Percentiles rank a stretch among this genome's conserved stretches.
Conservation (phyloP, 163 green algal genomes). For the Prototheca wickerhamii region DNA sequence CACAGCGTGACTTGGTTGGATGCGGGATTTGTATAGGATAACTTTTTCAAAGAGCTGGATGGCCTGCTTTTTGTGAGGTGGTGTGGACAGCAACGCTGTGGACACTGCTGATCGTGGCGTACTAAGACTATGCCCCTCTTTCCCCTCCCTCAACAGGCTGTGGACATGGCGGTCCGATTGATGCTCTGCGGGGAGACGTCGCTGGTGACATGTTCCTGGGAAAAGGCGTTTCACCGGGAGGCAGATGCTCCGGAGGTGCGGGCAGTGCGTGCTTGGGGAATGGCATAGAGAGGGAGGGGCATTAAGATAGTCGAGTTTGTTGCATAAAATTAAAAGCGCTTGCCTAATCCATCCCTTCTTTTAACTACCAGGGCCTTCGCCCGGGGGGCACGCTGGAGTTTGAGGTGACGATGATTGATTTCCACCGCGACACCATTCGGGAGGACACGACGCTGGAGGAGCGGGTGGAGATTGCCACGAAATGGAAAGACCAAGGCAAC, state of each 20-base stretch:
- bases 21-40: no score
- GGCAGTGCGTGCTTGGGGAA: no score
- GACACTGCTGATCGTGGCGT: not conserved
- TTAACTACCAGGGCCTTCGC: not conserved
- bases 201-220: slow-evolving; percentile 18
- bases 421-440: slow-evolving; percentile 47
- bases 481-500: slow-evolving; percentile 69
- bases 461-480: slow-evolving; percentile 33
- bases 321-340: not conserved
- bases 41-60: no score
- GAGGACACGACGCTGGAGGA: slow-evolving; percentile 17
- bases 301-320: not conserved
- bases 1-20: not conserved
- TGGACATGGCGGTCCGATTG: slow-evolving; percentile 72
- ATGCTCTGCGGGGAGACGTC: slow-evolving; percentile 71
- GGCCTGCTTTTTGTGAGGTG: no score
- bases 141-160: slow-evolving; percentile 31
- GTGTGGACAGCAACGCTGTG: no score
- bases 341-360: not conserved
- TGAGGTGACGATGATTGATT: slow-evolving; percentile 61
- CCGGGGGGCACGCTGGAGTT: slow-evolving; percentile 42
- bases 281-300: not conserved
- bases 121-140: not conserved
- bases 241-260: slow-evolving; percentile 34
- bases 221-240: slow-evolving; percentile 33